Evolutionary conservation across 352 stramenopile species (phyloP).

Genomic region (Pythium oligandrum): DNA sequence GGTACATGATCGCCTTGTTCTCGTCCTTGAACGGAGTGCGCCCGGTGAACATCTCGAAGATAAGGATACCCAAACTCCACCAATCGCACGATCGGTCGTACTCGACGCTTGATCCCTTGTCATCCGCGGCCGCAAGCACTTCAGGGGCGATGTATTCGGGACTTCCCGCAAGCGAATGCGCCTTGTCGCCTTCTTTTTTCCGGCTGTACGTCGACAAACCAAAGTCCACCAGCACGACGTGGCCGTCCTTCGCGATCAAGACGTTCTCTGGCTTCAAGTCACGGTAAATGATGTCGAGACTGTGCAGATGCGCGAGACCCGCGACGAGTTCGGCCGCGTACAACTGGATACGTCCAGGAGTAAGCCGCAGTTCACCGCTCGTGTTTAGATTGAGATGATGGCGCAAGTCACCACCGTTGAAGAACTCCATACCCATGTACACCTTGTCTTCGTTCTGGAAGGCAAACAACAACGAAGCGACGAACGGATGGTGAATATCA

Average conservation of each 20-base stretch:
- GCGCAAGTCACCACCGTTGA: conserved; percentile 94
- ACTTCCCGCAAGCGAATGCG: conserved; percentile 70
- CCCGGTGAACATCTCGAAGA: conserved; percentile 90
- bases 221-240: conserved; percentile 89
- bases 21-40: conserved; percentile 91
- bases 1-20: conserved; percentile 91
- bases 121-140: conserved; percentile 67
- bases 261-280: conserved; percentile 89
- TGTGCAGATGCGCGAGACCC: conserved; percentile 85
- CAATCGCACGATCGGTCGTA: conserved; percentile 87
- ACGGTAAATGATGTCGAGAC: conserved; percentile 87
- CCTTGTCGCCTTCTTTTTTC: conserved; percentile 31
- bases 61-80: conserved; percentile 88
- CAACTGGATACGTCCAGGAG: conserved; percentile 67
- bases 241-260: conserved; percentile 84
- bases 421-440: conserved; percentile 99
- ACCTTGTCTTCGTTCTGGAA: conserved; percentile 98
- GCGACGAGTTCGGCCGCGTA: conserved; percentile 84
- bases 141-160: conserved; percentile 92
- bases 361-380: conserved; percentile 60
- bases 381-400: conserved; percentile 75
- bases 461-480: conserved; percentile 95
- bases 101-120: conserved; percentile 31
- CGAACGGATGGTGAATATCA: conserved; percentile 94
- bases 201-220: conserved; percentile 80